phyloP scores from a whole-genome alignment of 75 land plant genomes.

The Gnetum montanum region DNA sequence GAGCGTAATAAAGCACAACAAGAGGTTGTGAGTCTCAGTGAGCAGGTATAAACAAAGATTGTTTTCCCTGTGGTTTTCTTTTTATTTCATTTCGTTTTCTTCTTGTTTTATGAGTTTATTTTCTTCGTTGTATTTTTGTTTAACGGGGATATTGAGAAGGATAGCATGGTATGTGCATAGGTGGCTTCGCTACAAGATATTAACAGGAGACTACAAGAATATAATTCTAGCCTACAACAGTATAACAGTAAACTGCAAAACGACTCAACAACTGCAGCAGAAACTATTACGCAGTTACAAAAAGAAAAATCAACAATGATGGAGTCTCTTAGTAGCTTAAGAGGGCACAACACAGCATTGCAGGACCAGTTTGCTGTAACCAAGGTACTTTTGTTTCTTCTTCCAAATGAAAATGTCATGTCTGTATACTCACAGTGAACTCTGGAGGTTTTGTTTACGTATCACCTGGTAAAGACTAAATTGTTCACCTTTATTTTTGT shows the following conservation, averaged over 20 bases:
- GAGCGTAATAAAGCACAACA: constrained; percentile 34
- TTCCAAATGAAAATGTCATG: background rate
- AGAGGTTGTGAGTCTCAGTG: constrained; percentile 22
- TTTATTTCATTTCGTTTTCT: background rate
- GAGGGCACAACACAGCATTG: constrained; percentile 43
- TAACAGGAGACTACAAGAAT: constrained; percentile 81
- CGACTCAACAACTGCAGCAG: constrained; percentile 48
- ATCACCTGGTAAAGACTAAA: background rate
- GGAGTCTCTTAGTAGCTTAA: constrained; percentile 60
- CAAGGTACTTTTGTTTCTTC: constrained; percentile 37
- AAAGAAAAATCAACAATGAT: constrained; percentile 76
- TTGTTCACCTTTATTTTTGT: background rate
- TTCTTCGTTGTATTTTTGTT: constrained; percentile 3
- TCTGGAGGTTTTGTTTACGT: background rate
- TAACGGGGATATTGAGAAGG: too few species aligned
- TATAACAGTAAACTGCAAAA: constrained; percentile 83
- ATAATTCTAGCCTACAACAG: constrained; percentile 87
- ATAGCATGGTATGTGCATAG: constrained; percentile 19
- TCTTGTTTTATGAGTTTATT: background rate
- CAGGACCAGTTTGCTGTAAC: constrained; percentile 53
- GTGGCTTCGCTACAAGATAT: constrained; percentile 61
- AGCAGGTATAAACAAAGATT: constrained; percentile 26
- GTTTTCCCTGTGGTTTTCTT: background rate
- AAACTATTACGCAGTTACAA: constrained; percentile 46
- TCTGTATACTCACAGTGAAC: background rate